A percentile compares a stretch with the other conserved stretches of the same genome.
Evolutionary conservation across 257 asterid genomes (phyloP).

Genomic region (Nyctanthes arbortristis): DNA sequence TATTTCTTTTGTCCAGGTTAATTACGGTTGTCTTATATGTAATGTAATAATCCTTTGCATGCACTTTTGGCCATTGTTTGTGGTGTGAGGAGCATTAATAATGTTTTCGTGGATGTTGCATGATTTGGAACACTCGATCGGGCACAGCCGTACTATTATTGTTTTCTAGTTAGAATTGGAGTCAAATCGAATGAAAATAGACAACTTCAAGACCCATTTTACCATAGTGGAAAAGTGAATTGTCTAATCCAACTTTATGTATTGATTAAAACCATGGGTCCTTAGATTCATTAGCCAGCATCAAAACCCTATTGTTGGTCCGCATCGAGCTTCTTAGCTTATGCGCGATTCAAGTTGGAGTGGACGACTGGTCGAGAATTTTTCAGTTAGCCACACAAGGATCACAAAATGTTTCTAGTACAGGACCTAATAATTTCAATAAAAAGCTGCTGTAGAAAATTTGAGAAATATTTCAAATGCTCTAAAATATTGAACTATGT

Average conservation of each 20-base stretch:
- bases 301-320: too few relatives aligned
- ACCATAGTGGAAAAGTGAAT: slow-evolving; percentile 8
- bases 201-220: slow-evolving; percentile 6
- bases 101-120: slow-evolving; percentile 3
- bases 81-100: neutral
- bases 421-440: neutral
- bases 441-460: neutral
- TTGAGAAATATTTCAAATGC: neutral
- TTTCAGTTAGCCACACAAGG: neutral
- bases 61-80: slow-evolving; percentile 18
- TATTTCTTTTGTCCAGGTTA: neutral
- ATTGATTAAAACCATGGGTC: neutral
- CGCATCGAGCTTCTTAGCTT: too few relatives aligned
- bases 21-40: neutral
- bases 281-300: too few relatives aligned
- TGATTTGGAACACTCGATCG: slow-evolving; percentile 7
- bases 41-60: neutral
- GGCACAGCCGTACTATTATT: neutral
- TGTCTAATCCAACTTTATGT: too few relatives aligned
- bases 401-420: neutral
- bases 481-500: neutral
- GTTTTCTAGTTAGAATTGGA: neutral
- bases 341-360: too few relatives aligned
- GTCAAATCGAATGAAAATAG: neutral
- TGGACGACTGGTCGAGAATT: too few relatives aligned